These are phyloP conservation scores for Debaryomyces nepalensis DNA, from an alignment of 1,139 yeast genomes.

Conservation along the genomic window DNA sequence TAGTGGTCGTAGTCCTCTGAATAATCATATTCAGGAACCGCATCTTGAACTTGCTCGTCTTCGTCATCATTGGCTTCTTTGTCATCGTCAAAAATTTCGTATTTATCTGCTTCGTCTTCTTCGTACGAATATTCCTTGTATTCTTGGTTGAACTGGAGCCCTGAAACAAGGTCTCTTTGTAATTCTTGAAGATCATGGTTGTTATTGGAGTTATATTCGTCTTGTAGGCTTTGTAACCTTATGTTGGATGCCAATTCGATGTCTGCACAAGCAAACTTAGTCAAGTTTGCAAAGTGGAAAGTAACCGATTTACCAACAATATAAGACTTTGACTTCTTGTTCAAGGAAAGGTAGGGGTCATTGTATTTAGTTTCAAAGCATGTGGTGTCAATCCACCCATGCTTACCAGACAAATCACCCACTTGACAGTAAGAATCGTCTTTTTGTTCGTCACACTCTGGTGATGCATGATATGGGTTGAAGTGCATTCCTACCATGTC, in stretches of 20 bases:
- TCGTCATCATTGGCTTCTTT: conserved; percentile 13
- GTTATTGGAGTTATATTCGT: conserved; percentile 26
- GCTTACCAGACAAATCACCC: conserved; percentile 69
- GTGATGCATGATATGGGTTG: conserved; percentile 55
- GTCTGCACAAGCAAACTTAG: conserved; percentile 63
- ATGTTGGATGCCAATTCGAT: conserved; percentile 41
- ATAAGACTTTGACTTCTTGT: conserved; percentile 49
- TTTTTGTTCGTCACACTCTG: conserved; percentile 47
- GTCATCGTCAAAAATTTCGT: conserved; percentile 16
- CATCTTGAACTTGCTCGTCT: conserved; percentile 20
- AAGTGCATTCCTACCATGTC: conserved; percentile 55
- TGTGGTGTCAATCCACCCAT: conserved; percentile 60
- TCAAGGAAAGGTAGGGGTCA: conserved; percentile 59
- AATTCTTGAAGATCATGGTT: conserved; percentile 27
- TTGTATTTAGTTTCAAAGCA: conserved; percentile 56
- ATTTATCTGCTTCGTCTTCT: conserved; percentile 23
- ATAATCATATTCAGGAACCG: not conserved
- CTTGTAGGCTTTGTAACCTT: conserved; percentile 30
- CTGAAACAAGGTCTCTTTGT: conserved; percentile 25
- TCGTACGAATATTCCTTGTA: conserved; percentile 21
- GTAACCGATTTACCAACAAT: conserved; percentile 58
- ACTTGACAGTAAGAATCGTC: conserved; percentile 59
- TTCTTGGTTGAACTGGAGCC: conserved; percentile 21
- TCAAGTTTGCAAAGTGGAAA: conserved; percentile 53
- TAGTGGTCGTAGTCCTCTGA: conserved; percentile 4